Percentiles rank a stretch among this genome's conserved stretches.
These are phyloP conservation scores for Diplocarpon mali DNA, from an alignment of 2,329 filamentous ascomycete genomes.

Conservation along the genomic window DNA sequence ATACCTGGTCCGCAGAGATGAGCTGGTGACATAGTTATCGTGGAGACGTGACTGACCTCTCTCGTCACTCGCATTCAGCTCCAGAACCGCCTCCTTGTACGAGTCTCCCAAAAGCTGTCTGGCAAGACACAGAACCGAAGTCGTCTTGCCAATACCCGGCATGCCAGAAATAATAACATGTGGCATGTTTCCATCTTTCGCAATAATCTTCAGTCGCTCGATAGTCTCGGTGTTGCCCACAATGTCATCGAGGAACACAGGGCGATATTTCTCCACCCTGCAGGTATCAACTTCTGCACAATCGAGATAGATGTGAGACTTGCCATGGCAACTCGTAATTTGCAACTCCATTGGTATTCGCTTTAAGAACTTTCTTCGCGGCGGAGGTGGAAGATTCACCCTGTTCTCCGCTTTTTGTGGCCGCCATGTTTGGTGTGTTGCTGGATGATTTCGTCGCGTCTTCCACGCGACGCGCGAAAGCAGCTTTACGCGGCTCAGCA, in stretches of 20 bases:
- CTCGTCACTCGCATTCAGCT: constrained; percentile 94
- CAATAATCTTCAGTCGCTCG: constrained; percentile 94
- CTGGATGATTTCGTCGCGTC: constrained; percentile 11
- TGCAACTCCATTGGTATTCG: constrained; percentile 37
- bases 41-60: constrained; percentile 43
- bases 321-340: constrained; percentile 76
- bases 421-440: constrained; percentile 16
- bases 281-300: background rate
- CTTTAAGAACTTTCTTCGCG: constrained; percentile 43
- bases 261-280: constrained; percentile 98
- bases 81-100: constrained; percentile 95
- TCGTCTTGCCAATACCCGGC: constrained; percentile 98
- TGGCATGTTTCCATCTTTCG: constrained; percentile 97
- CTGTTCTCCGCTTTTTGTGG: constrained; percentile 27
- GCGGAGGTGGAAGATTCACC: constrained; percentile 50
- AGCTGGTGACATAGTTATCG: background rate
- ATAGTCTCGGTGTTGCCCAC: constrained; percentile 98
- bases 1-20: constrained; percentile 48
- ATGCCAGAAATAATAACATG: constrained; percentile 99
- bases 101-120: constrained; percentile 82
- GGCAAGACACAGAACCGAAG: constrained; percentile 85
- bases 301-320: background rate
- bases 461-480: constrained; percentile 9
- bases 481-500: constrained; percentile 15
- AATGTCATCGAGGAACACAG: constrained; percentile 88